Evolutionary conservation across 208 protist species (phyloP), one percentile per base, ranked within the genome.

Genomic region (Crithidia thermophila): DNA sequence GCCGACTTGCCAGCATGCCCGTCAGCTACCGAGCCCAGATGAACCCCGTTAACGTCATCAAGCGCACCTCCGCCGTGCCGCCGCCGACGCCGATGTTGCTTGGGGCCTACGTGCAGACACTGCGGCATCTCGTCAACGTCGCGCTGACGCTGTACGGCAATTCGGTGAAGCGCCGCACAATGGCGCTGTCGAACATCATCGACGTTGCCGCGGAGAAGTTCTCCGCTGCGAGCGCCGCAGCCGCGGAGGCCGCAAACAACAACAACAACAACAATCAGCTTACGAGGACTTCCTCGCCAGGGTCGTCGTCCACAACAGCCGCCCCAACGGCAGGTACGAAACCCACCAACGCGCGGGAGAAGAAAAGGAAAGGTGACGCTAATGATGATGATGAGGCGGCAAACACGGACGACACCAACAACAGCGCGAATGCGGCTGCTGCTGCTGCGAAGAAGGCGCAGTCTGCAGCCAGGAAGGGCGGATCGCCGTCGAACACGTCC

Each of bases 71-170:
- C 31, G 28, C 49, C 0, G 28, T 75, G 23, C 81, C 75, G 37
- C 68, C 71, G 27, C 67, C 55, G 20, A 80, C 64, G 46, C 74
- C 72, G 45, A 72, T 87, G 51, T 49, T 78, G 49, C 53, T 88
- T 9, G 56, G 53, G 20, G 56, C 73, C 27, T 94, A 89, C 70
- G 74, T 91, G 10, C 50, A 34, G 30, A 75, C 76, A 6, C 78
- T 90, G 76, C 58, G 59, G 4, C 36, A 64, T 34, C 59, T 77
- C 39, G 50, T 37, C 16, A 20, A 30, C 27, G 64, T 67, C 5
- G 72, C 25, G 21, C 20, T 64, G 64, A 49, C 68, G 21, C 68
- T 74, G 42, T 67, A 74, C 43, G 34, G 59, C 51, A 67, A 60
- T 27, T 74, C 68, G 30, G 21, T 52, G 18, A 74, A 66, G 68